Evolutionary conservation across 805 yeast genomes (phyloP), one percentile per base, ranked within the genome.

Genomic region (Monosporozyma solicola): DNA sequence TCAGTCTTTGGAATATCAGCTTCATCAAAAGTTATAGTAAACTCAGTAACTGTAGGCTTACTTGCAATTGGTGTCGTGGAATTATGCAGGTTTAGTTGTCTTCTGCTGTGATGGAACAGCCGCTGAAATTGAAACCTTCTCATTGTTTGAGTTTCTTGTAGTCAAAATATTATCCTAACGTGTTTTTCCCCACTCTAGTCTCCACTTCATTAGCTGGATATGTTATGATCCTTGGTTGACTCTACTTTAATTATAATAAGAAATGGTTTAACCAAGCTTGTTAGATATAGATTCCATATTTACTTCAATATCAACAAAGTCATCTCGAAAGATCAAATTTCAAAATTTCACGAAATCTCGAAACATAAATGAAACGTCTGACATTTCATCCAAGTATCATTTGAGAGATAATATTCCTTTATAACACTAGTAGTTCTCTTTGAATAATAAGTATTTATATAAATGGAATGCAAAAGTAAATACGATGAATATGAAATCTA

Each of bases 321-420:
- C 46, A 43, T 43, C 46, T 43, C 46, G 16, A 43, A 24, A 43
- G 46, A 43, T 43, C 43, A 39, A 39, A 39, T 39, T 39, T 39
- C 43, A 39, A 22, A 20, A 41, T 41, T 41, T 41, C 24, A 41
- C 3, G 10, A 41, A 41, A 41, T 20, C 44, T 20, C 20, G 20
- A 41, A 41, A 41, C 44, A 41, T 22, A 20, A 20, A 5, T 5
- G 15, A 41, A 41, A 41, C 44, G 7, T 5, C 20, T 20, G n/a
- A 39, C 20, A 39, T 39, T 3, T 11, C 11, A 32, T 9, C 35
- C 7, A 32, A 32, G 7, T 35, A 1, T 13, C 6, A 1, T 1
- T 35, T 5, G 7, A 35, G 7, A 35, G 15, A 15, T 35, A 1
- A 15, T 3, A 13, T 5, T 6, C 13, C 3, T 35, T 35, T 15